phyloP scores from a whole-genome alignment of 2,329 filamentous ascomycete genomes.

The Aureobasidium leucospermi region DNA sequence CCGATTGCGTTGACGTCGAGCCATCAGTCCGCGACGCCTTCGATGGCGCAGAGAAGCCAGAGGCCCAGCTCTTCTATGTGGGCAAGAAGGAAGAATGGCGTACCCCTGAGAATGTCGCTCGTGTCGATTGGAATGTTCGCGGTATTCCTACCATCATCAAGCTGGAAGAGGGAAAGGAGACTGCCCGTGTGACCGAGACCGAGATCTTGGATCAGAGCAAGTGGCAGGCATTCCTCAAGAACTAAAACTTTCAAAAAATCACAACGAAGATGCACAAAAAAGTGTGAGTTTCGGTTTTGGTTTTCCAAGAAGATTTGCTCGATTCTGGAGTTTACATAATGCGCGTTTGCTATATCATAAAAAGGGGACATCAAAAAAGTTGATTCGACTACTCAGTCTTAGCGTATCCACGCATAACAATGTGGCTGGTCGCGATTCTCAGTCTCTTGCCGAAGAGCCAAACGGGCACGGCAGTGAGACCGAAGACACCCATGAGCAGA shows the following conservation, averaged over 20 bases:
- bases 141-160: background rate
- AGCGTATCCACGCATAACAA: constrained; percentile 3
- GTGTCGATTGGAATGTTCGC: constrained; percentile 4
- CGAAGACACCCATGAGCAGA: constrained; percentile 45
- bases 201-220: constrained; percentile 1
- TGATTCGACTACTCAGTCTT: background rate
- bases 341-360: background rate
- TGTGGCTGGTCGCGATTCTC: constrained; percentile 30
- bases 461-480: constrained; percentile 30
- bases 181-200: background rate
- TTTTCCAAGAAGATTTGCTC: background rate
- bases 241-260: background rate
- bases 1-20: constrained; percentile 2
- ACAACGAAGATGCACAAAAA: background rate
- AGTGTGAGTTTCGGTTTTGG: background rate
- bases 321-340: background rate
- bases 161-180: background rate
- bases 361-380: background rate
- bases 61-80: constrained; percentile 3
- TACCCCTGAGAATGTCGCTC: background rate
- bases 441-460: constrained; percentile 35
- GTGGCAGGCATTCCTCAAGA: constrained; percentile 4
- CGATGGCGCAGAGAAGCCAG: background rate
- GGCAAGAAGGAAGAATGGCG: constrained; percentile 6
- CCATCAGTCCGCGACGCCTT: background rate